These are phyloP conservation scores for Xylaria castorea DNA, from an alignment of 495 filamentous ascomycete genomes.

Conservation along the genomic window DNA sequence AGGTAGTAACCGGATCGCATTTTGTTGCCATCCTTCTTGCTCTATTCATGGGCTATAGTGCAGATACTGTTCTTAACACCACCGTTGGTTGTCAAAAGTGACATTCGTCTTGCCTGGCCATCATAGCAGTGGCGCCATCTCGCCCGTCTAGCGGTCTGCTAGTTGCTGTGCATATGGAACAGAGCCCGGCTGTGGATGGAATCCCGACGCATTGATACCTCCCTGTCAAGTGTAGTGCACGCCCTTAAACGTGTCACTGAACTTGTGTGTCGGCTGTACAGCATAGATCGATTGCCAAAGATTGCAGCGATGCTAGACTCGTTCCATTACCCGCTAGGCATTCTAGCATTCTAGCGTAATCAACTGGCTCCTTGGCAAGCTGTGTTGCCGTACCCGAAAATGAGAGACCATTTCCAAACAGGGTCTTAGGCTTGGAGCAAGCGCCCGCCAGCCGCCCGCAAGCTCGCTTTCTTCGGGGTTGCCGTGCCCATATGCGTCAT, in stretches of 20 bases:
- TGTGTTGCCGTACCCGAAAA: constrained; percentile 19
- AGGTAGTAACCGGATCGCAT: constrained; percentile 23
- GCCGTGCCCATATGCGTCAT: constrained; percentile 30
- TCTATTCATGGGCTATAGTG: not conserved
- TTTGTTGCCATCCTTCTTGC: constrained; percentile 14
- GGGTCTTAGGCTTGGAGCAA: constrained; percentile 16
- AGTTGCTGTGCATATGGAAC: constrained; percentile 18
- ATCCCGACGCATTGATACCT: constrained; percentile 28
- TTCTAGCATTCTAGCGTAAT: not conserved
- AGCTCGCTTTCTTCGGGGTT: constrained; percentile 27
- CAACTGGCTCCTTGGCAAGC: not conserved
- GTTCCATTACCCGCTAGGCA: not conserved
- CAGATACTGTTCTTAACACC: constrained; percentile 1
- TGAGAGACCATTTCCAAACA: constrained; percentile 21
- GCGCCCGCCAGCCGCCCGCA: constrained; percentile 7
- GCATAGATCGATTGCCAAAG: constrained; percentile 7
- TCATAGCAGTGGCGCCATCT: constrained; percentile 23
- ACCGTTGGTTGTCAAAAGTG: constrained; percentile 10
- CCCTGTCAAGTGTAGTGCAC: not conserved
- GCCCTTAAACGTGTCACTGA: constrained; percentile 8
- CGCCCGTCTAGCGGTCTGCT: constrained; percentile 27
- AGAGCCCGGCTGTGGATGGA: constrained; percentile 25
- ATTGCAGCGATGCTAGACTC: constrained; percentile 1
- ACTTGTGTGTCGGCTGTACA: not conserved
- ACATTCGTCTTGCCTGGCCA: not conserved